Percentiles rank a stretch among this genome's conserved stretches.
Evolutionary conservation across 1,284 basidiomycete species (phyloP).

Genomic region (Volvariella volvacea): DNA sequence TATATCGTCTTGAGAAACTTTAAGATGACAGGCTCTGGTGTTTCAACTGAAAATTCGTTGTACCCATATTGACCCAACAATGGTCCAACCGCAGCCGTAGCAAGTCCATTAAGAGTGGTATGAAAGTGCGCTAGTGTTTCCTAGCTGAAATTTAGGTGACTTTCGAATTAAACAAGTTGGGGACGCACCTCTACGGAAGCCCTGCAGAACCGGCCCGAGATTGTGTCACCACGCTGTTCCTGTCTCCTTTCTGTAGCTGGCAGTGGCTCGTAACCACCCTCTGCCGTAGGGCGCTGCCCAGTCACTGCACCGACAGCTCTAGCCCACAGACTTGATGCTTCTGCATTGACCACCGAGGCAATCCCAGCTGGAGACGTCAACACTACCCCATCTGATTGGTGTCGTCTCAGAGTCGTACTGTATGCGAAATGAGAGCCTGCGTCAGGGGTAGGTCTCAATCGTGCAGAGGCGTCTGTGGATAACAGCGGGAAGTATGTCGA

Average conservation of each 20-base stretch:
- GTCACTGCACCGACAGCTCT: slow-evolving; percentile 36
- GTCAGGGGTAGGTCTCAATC: slow-evolving; percentile 50
- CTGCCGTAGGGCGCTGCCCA: slow-evolving; percentile 21
- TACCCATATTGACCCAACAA: slow-evolving; percentile 73
- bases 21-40: slow-evolving; percentile 72
- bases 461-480: slow-evolving; percentile 38
- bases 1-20: slow-evolving; percentile 94
- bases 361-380: slow-evolving; percentile 36
- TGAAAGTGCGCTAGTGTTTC: slow-evolving; percentile 63
- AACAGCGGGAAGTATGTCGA: slow-evolving; percentile 68
- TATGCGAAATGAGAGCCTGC: slow-evolving; percentile 74
- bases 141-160: slow-evolving; percentile 26
- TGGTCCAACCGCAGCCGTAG: slow-evolving; percentile 55
- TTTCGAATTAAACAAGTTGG: slow-evolving; percentile 2
- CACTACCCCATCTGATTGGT: slow-evolving; percentile 40
- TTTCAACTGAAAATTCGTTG: slow-evolving; percentile 90
- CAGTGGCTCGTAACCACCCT: not conserved
- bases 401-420: slow-evolving; percentile 72
- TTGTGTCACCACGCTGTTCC: slow-evolving; percentile 34
- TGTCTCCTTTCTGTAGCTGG: slow-evolving; percentile 10
- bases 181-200: slow-evolving; percentile 49
- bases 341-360: slow-evolving; percentile 34
- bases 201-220: slow-evolving; percentile 53
- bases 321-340: slow-evolving; percentile 40
- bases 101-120: slow-evolving; percentile 62